phyloP scores from a whole-genome alignment of 2,329 filamentous ascomycete species.

The Tolypocladium nubicola region DNA sequence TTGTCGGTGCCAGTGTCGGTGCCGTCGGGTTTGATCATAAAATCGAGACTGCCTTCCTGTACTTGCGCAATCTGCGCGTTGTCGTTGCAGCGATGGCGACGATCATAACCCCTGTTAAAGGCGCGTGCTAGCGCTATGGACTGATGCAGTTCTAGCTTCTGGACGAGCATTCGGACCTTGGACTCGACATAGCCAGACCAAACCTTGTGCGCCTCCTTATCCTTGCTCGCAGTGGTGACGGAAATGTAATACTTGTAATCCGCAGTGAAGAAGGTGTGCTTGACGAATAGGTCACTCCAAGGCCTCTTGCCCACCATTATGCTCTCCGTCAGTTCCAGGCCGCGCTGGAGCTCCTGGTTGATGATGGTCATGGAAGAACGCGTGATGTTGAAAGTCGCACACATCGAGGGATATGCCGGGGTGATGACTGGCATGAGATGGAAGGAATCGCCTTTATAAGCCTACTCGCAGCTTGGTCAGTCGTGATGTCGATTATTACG shows the following conservation, averaged over 20 bases:
- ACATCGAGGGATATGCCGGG: slow-evolving; percentile 95
- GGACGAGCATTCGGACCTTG: slow-evolving; percentile 77
- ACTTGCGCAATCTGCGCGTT: slow-evolving; percentile 41
- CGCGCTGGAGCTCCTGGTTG: slow-evolving; percentile 69
- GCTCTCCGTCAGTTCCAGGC: slow-evolving; percentile 63
- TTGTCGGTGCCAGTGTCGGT: slow-evolving; percentile 12
- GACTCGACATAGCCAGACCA: slow-evolving; percentile 94
- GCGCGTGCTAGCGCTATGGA: slow-evolving; percentile 78
- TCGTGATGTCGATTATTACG: not conserved
- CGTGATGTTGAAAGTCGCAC: slow-evolving; percentile 89
- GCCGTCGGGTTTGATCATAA: slow-evolving; percentile 28
- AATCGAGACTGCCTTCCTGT: slow-evolving; percentile 40
- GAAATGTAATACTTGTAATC: slow-evolving; percentile 95
- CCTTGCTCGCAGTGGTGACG: slow-evolving; percentile 71
- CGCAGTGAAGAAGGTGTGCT: slow-evolving; percentile 86
- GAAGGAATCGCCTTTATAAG: slow-evolving; percentile 70
- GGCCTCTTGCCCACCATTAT: slow-evolving; percentile 67
- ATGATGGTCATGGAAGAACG: slow-evolving; percentile 78
- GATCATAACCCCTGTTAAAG: slow-evolving; percentile 87
- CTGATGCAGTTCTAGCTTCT: slow-evolving; percentile 68
- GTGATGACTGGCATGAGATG: slow-evolving; percentile 99
- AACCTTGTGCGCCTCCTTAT: slow-evolving; percentile 71
- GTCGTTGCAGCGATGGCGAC: slow-evolving; percentile 59
- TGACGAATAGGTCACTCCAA: slow-evolving; percentile 83
- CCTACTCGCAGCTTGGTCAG: slow-evolving; percentile 25